Percentiles rank a stretch among this genome's conserved stretches.
phyloP scores from a whole-genome alignment of 2,329 filamentous ascomycete genomes.

The Cucurbitaria berberidis region DNA sequence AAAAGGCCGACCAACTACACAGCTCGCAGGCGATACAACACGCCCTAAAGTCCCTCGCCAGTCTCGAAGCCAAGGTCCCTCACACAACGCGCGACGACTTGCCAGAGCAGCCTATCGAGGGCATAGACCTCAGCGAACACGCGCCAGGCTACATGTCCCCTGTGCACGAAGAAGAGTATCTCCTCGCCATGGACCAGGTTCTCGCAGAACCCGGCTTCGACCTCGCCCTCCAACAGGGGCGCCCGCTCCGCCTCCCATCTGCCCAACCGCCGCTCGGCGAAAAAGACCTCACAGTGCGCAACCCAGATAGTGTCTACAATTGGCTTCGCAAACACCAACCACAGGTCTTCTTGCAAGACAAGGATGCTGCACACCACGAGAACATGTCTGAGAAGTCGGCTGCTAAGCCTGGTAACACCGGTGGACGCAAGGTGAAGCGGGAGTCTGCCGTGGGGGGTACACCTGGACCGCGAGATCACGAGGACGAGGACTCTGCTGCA shows the following conservation, averaged over 20 bases:
- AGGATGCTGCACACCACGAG: constrained; percentile 52
- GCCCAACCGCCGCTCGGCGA: constrained; percentile 51
- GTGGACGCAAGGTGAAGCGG: constrained; percentile 36
- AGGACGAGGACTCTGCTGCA: constrained; percentile 50
- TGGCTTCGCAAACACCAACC: constrained; percentile 89
- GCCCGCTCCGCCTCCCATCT: constrained; percentile 50
- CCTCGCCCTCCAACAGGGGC: constrained; percentile 49
- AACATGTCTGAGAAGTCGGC: constrained; percentile 45
- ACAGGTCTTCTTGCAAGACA: constrained; percentile 82
- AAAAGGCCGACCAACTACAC: constrained; percentile 36
- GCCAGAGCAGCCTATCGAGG: constrained; percentile 45
- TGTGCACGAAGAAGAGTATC: constrained; percentile 76
- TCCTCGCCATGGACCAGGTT: constrained; percentile 67
- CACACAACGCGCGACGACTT: constrained; percentile 44
- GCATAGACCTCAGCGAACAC: constrained; percentile 59
- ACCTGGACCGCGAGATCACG: constrained; percentile 46
- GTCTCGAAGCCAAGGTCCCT: constrained; percentile 50
- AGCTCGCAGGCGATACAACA: constrained; percentile 30
- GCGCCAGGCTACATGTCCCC: constrained; percentile 71
- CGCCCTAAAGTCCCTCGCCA: constrained; percentile 42
- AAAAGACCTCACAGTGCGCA: constrained; percentile 67
- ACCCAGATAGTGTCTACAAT: constrained; percentile 92
- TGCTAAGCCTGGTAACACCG: constrained; percentile 32
- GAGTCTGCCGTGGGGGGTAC: constrained; percentile 43
- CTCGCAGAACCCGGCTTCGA: constrained; percentile 61